phyloP scores from a whole-genome alignment of 1,284 basidiomycete species.

The Melampsora abietis-canadensis region DNA sequence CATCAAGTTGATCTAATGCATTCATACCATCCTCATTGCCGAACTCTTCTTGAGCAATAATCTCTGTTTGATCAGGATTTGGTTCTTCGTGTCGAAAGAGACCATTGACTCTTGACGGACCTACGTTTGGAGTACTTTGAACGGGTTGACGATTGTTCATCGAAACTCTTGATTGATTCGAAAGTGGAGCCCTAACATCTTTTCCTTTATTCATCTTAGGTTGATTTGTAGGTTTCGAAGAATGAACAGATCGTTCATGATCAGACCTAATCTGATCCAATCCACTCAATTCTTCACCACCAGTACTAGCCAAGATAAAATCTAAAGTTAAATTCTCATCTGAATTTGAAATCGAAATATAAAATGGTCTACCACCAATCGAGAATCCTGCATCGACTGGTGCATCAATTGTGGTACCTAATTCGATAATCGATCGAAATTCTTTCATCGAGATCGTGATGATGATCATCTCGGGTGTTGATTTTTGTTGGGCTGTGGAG shows the following conservation, averaged over 20 bases:
- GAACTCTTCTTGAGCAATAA: conserved; percentile 4
- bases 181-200: background rate
- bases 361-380: conserved; percentile 27
- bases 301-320: conserved; percentile 32
- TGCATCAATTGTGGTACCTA: conserved; percentile 25
- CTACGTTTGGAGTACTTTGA: background rate
- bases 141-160: background rate
- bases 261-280: background rate
- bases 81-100: background rate
- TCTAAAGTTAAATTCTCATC: conserved; percentile 13
- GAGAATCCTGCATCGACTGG: conserved; percentile 34
- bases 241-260: background rate
- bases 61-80: background rate
- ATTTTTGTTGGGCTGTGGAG: background rate
- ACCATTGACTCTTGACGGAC: background rate
- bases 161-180: background rate
- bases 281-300: conserved; percentile 19
- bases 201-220: background rate
- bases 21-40: too few species aligned
- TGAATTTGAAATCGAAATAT: conserved; percentile 32
- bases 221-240: background rate
- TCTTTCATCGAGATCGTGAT: conserved; percentile 31
- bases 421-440: conserved; percentile 34
- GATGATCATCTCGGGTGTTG: conserved; percentile 7
- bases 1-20: conserved; percentile 10